Base-by-base conservation (phyloP, 2,329 filamentous ascomycete species). In the Hymenoscyphus scutula region DNA sequence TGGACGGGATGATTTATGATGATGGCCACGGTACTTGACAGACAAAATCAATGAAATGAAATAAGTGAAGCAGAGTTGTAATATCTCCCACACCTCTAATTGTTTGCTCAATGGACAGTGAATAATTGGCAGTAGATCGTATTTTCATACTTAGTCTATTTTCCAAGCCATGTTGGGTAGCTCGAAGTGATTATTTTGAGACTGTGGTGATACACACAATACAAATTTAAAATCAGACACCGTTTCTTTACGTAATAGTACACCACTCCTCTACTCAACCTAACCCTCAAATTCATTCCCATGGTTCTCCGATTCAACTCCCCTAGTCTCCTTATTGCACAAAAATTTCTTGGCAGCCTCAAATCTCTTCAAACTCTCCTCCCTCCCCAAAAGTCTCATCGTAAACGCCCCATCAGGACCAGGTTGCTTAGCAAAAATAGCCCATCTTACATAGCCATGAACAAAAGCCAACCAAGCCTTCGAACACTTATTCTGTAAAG, bases 361-460 rank as follows among this genome's bases (percentile, higher is more conserved):
- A 13, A 74, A 63, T 56, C 82, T 75, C 56, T 72, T 70, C 23
- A 82, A 65, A 10, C 78, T 79, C 69, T 84, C 82, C 2, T 79
- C 75, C 55, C 78, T 78, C 0, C 85, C 85, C 25, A 88, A 71
- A 23, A 86, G 78, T 13, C 71, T 76, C 82, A 88, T 82, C 2
- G 79, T 80, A 45, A 80, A 76, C 0, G 79, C 79, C 10, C 84
- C 79, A 17, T 79, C 77, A 1, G 84, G 84, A 0, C 85, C 85
- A 10, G 79, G 77, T 23, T 75, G 75, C 1, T 82, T 82, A 48
- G 77, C 82, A 2, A 79, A 77, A 27, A 88, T 66, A 1, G 82
- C 83, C 78, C 83, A 82, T 58, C 85, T 79, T 59, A 88, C 74
- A 68, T 83, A 85, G 61, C 79, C 74, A 73, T 85, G 82, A 4